phyloP scores from a whole-genome alignment of 2,329 filamentous ascomycete species.

The Botryotinia calthae region DNA sequence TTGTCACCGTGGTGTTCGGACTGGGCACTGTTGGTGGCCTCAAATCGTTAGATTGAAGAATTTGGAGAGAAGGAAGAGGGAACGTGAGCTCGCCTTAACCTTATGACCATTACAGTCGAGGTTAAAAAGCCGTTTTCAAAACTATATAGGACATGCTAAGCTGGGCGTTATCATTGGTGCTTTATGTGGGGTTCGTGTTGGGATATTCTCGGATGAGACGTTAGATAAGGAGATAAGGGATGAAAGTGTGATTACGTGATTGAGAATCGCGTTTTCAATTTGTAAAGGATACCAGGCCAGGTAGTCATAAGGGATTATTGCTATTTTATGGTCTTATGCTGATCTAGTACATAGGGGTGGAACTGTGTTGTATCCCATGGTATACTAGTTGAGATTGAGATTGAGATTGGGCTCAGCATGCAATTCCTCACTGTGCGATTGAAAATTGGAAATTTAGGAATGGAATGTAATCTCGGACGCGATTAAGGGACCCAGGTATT shows the following conservation, averaged over 20 bases:
- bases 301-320: not conserved
- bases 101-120: conserved; percentile 19
- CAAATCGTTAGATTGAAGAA: conserved; percentile 15
- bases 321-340: not conserved
- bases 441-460: not conserved
- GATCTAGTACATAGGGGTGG: not conserved
- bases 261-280: not conserved
- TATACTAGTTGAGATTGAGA: not conserved
- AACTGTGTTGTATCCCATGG: not conserved
- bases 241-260: not conserved
- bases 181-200: rapidly evolving
- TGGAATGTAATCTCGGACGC: not conserved
- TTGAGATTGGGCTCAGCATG: not conserved
- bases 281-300: not conserved
- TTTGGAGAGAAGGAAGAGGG: not conserved
- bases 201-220: not conserved
- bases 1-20: conserved; percentile 64
- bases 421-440: not conserved
- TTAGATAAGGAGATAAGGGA: not conserved
- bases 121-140: rapidly evolving
- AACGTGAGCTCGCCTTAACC: conserved; percentile 10
- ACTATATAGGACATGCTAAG: rapidly evolving
- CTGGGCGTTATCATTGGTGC: rapidly evolving
- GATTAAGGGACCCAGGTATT: not conserved
- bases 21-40: conserved; percentile 56